Evolutionary conservation across 495 filamentous ascomycete genomes (phyloP), one percentile per base, ranked within the genome.

Genomic region (Penicillium cinerascens): DNA sequence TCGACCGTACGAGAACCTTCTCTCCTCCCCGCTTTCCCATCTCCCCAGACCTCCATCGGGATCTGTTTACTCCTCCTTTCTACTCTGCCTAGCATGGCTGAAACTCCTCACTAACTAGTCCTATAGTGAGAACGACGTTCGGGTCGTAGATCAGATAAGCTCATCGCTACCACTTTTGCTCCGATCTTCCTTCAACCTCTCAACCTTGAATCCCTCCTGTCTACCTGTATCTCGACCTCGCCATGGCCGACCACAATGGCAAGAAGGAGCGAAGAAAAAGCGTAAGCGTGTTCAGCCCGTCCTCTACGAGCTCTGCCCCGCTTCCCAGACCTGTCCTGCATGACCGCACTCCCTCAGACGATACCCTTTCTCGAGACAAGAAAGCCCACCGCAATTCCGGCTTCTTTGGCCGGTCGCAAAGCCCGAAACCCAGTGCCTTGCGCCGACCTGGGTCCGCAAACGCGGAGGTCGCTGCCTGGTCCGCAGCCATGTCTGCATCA

Each of bases 191-290:
- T 51, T 44, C 29, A 38, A 37, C 36, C 40, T 42, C n/a, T 27
- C 20, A 2, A 35, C 48, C 38, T 43, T 13, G 17, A 41, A 20
- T n/a, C 16, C 37, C 36, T 21, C 38, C 25, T 22, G 11, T 36
- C 35, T 13, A 35, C 11, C 9, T 41, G 35, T 23, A 20, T 26
- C 38, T 37, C 18, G 40, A n/a, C 18, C 7, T 43, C 63, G 61
- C 63, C 57, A 77, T 77, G 74, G 68, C 72, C 47, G 71, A 74
- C 41, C 54, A 54, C 52, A 50, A 61, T 47, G 62, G 51, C 46
- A 71, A 67, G 58, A 73, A 68, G 54, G 66, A 74, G 57, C 66
- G 74, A 59, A 70, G 74, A 60, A 77, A 77, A 59, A 76, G 71
- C 51, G 58, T 76, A 42, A 69, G 71, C 51, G 55, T 74, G 44